These are phyloP conservation scores for Nakazawaea molendinolei DNA, from an alignment of 805 yeast genomes.

Conservation along the genomic window DNA sequence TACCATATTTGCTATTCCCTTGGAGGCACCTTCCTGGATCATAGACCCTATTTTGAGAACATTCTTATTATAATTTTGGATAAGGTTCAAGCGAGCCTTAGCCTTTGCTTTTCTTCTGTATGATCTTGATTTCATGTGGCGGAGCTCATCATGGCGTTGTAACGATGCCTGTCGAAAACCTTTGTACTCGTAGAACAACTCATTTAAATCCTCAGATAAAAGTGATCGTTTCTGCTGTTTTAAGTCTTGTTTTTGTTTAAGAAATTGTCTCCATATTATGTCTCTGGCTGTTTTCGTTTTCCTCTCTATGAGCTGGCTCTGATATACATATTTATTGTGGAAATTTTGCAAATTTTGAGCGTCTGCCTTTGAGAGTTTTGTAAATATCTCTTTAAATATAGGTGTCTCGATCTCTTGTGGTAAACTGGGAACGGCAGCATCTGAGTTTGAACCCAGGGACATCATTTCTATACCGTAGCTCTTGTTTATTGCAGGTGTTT, in stretches of 20 bases:
- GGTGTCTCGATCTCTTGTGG: constrained; percentile 16
- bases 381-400: constrained; percentile 19
- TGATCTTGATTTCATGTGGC: constrained; percentile 1
- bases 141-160: background rate
- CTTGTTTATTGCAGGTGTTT: constrained; percentile 14
- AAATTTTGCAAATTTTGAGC: constrained; percentile 11
- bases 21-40: too few species aligned
- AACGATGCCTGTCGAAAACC: background rate
- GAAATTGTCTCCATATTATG: constrained; percentile 6
- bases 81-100: too few species aligned
- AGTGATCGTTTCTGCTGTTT: constrained; percentile 2
- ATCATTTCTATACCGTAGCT: constrained; percentile 12
- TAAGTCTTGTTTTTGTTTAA: constrained; percentile 6
- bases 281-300: background rate
- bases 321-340: constrained; percentile 11
- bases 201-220: background rate
- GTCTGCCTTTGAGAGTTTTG: constrained; percentile 13
- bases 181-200: constrained; percentile 4
- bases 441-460: background rate
- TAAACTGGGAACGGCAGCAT: constrained; percentile 14
- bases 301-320: constrained; percentile 1
- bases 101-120: too few species aligned
- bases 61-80: too few species aligned
- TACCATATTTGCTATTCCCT: background rate
- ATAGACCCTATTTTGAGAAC: too few species aligned